Conservation (phyloP, 2,329 filamentous ascomycete species). For the Ceratocystis alfenasii region DNA sequence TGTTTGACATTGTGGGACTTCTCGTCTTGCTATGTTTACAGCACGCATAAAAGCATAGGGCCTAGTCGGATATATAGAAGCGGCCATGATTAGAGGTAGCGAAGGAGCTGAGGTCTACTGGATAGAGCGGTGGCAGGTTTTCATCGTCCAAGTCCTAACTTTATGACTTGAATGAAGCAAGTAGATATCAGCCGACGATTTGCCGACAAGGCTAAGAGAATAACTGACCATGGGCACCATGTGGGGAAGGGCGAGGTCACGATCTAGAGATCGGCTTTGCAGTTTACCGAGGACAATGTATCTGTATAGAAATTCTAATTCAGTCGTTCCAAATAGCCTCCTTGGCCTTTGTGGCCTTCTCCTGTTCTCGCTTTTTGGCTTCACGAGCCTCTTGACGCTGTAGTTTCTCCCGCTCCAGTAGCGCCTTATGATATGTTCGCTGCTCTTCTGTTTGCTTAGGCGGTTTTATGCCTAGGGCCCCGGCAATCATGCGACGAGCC, state of each 20-base stretch:
- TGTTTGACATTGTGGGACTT: not conserved
- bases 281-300: too few species aligned
- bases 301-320: conserved; percentile 29
- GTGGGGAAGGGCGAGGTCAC: not conserved
- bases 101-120: not conserved
- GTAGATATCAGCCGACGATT: not conserved
- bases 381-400: conserved; percentile 60
- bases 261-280: not conserved
- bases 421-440: conserved; percentile 67
- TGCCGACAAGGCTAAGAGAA: not conserved
- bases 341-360: conserved; percentile 63
- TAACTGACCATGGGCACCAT: not conserved
- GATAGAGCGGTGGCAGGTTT: not conserved
- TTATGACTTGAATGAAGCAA: not conserved
- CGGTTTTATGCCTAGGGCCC: conserved; percentile 67
- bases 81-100: not conserved
- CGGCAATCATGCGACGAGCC: conserved; percentile 78
- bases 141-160: not conserved
- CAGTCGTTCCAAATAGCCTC: conserved; percentile 75
- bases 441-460: conserved; percentile 81
- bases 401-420: conserved; percentile 75
- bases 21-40: not conserved
- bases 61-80: not conserved
- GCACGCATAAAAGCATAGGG: not conserved
- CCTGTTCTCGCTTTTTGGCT: conserved; percentile 46